phyloP scores from a whole-genome alignment of 129 eudicot genomes.

The Heracleum sosnowskyi region DNA sequence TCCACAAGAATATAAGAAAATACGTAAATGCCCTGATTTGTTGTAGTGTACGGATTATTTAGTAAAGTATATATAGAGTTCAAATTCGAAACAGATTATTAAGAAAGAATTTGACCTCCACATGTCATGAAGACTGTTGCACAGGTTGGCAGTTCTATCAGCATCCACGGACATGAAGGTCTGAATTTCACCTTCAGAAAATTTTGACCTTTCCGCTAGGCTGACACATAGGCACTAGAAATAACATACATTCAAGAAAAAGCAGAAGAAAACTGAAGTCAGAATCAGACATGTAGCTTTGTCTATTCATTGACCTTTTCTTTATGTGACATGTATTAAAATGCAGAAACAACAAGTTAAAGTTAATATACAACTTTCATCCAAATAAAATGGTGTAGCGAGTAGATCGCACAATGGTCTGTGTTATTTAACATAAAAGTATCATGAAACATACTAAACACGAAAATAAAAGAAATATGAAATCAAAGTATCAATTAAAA shows the following conservation, averaged over 20 bases:
- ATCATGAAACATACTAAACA: not conserved
- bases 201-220: slow-evolving; percentile 66
- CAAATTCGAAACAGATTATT: not conserved
- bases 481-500: not conserved
- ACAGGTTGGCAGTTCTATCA: slow-evolving; percentile 76
- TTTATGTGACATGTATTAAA: not conserved
- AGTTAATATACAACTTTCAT: not conserved
- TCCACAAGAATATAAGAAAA: no score
- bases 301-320: not conserved
- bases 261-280: not conserved
- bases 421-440: not conserved
- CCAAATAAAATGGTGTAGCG: not conserved
- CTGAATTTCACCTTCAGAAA: slow-evolving; percentile 92
- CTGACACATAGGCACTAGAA: slow-evolving; percentile 76
- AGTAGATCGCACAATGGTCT: not conserved
- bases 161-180: slow-evolving; percentile 98
- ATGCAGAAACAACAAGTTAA: not conserved
- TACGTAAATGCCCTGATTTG: no score
- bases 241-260: slow-evolving; percentile 6
- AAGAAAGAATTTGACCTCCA: slow-evolving; percentile 62
- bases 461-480: not conserved
- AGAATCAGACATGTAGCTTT: not conserved
- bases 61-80: not conserved
- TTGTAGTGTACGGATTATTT: no score
- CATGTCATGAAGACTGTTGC: slow-evolving; percentile 93